phyloP scores from a whole-genome alignment of 768 basidiomycete genomes.

The Mycena olivaceomarginata region DNA sequence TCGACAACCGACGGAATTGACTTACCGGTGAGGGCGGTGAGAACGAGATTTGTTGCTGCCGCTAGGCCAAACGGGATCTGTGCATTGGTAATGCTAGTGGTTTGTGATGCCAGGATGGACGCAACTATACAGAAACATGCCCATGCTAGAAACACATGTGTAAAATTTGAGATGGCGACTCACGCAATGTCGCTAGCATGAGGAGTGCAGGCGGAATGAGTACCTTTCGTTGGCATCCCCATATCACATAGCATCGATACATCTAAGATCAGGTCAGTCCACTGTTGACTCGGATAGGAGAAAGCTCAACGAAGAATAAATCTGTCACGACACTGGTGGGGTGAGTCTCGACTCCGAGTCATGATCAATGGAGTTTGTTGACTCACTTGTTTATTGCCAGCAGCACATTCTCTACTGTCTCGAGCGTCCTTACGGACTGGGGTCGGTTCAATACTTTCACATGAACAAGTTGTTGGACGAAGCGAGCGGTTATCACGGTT shows the following conservation, averaged over 20 bases:
- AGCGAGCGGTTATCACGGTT: neutral
- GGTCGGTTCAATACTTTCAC: neutral
- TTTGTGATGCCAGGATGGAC: neutral
- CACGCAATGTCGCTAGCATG: neutral
- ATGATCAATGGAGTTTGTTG: neutral
- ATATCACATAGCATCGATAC: conserved; percentile 24
- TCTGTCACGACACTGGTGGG: conserved; percentile 1
- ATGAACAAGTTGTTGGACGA: conserved; percentile 4
- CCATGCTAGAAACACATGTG: neutral
- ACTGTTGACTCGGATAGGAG: neutral
- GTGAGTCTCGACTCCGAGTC: neutral
- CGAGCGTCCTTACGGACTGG: neutral
- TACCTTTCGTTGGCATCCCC: neutral
- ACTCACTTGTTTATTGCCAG: conserved; percentile 7
- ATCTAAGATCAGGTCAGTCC: neutral
- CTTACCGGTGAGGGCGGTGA: conserved; percentile 8
- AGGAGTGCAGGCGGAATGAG: neutral
- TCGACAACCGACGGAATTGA: neutral
- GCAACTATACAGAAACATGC: conserved; percentile 2
- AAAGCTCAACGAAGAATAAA: neutral
- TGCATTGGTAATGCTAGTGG: neutral
- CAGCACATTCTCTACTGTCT: neutral
- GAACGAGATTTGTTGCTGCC: neutral
- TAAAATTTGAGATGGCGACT: neutral
- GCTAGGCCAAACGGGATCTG: neutral